Evolutionary conservation across 2,329 filamentous ascomycete species (phyloP), one percentile per base, ranked within the genome.

Genomic region (Talaromyces piceae): DNA sequence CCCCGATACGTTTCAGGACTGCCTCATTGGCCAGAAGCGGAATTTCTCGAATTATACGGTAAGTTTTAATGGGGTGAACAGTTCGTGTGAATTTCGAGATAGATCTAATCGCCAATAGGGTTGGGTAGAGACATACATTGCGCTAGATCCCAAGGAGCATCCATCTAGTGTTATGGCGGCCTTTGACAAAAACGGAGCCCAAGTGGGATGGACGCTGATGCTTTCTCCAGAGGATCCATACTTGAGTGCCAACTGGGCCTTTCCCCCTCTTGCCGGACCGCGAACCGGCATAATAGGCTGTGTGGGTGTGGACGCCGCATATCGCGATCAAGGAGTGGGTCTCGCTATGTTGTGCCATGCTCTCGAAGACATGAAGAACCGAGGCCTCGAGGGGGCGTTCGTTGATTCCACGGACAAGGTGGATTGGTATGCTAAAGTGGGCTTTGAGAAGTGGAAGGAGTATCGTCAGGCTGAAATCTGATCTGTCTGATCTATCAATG

Each of bases 161-260:
- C 66, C 72, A 5, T 61, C 65, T 11, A 67, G 70, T 53, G 65
- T 72, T 23, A 73, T 75, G 70, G 61, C 67, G 2, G 72, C 70
- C 1, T 70, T 72, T 37, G 65, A 71, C 39, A 4, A 31, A 16
- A 31, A 62, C 1, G 67, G 66, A 3, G 61, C 62, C 3, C 72
- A 74, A 54, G 61, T 73, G 7, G 73, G 68, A 13, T 76, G 72
- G 73, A 72, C 72, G 2, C 54, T 76, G 9, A 76, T 75, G 71
- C 64, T 71, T 13, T 59, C 63, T 9, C 61, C 65, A 1, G 59
- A 62, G 3, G 62, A 64, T 3, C 49, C 61, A 1, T 47, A 71
- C 8, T 55, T 67, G 3, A 55, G 68, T 26, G 6, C 53, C 8
- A 56, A 62, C 30, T 75, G 73, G 62, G 71, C 71, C 2, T 70